Base-by-base conservation (phyloP, 2,329 filamentous ascomycete genomes). In the Juglanconis oblonga region DNA sequence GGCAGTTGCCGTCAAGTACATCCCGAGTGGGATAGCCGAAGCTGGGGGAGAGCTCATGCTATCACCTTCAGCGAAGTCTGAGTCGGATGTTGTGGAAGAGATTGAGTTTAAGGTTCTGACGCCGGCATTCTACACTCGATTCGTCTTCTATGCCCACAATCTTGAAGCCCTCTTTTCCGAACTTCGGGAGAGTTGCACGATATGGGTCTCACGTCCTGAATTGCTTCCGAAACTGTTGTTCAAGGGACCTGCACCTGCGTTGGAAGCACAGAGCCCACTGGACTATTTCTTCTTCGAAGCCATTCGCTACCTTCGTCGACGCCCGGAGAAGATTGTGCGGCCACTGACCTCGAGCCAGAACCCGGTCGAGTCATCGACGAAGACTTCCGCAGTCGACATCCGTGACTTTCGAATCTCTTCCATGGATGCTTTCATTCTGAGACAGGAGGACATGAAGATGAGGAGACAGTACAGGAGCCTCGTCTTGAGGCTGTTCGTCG, bases 81-180 rank as follows among this genome's bases (percentile, higher is more conserved):
- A 61, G 10, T 55, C 66, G 2, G 56, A 65, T 52, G 11, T 54
- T 62, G 44, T 53, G 7, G 72, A 78, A 29, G 71, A 78, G 0
- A 54, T 89, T 5, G 81, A 83, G 48, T 73, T 90, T 52, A 81
- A 80, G 56, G 75, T 90, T 4, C 70, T 88, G 24, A 87, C 85
- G 0, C 87, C 88, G 1, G 77, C 75, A 0, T 91, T 91, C 68
- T 91, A 91, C 73, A 79, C 82, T 11, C 81, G 87, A 33, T 86
- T 90, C 52, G 77, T 86, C 0, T 79, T 83, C 64, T 89, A 90
- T 67, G 76, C 82, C 0, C 79, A 87, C 67, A 82, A 84, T 29
- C 77, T 84, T 17, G 84, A 88, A 65, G 86, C 84, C 1, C 74
- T 90, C 35, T 83, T 86, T 58, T 79, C 80, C 61, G 86, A 90